Percentiles rank a stretch among this genome's conserved stretches.
These are phyloP conservation scores for Coniella vitis DNA, from an alignment of 2,329 filamentous ascomycete species.

Conservation along the genomic window DNA sequence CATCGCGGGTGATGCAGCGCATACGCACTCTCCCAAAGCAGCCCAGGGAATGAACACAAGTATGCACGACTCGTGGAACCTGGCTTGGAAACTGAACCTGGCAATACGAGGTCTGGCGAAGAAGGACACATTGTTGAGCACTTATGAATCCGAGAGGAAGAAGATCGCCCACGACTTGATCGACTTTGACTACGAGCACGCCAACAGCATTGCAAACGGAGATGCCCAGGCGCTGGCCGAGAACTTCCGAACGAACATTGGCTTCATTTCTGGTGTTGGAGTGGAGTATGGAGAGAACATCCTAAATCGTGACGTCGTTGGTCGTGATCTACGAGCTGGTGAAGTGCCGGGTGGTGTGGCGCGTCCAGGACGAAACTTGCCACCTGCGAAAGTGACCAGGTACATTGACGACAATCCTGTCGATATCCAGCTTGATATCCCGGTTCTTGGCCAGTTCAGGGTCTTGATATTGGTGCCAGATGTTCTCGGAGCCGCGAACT, in stretches of 20 bases:
- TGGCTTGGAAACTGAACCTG: constrained; percentile 46
- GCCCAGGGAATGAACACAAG: constrained; percentile 62
- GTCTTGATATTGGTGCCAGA: constrained; percentile 37
- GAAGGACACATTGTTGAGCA: constrained; percentile 43
- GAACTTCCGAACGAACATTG: constrained; percentile 64
- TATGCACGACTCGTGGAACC: constrained; percentile 56
- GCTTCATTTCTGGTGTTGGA: constrained; percentile 67
- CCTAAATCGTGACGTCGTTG: background rate
- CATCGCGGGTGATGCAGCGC: constrained; percentile 62
- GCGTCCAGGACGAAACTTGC: constrained; percentile 27
- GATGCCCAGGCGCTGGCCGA: constrained; percentile 56
- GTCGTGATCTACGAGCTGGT: constrained; percentile 3
- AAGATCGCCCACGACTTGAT: constrained; percentile 55
- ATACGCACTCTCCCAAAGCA: constrained; percentile 66
- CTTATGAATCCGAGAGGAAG: constrained; percentile 57
- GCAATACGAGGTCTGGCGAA: constrained; percentile 51
- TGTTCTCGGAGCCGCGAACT: constrained; percentile 5
- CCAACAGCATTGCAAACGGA: constrained; percentile 52
- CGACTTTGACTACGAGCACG: constrained; percentile 52
- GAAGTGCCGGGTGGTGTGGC: constrained; percentile 17
- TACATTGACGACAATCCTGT: constrained; percentile 49
- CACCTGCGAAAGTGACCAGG: constrained; percentile 41
- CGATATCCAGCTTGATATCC: constrained; percentile 47
- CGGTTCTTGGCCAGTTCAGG: constrained; percentile 45
- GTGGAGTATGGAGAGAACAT: constrained; percentile 34